Evolutionary conservation across 208 protist species (phyloP), one percentile per base, ranked within the genome.

Genomic region (Leptomonas seymouri): DNA sequence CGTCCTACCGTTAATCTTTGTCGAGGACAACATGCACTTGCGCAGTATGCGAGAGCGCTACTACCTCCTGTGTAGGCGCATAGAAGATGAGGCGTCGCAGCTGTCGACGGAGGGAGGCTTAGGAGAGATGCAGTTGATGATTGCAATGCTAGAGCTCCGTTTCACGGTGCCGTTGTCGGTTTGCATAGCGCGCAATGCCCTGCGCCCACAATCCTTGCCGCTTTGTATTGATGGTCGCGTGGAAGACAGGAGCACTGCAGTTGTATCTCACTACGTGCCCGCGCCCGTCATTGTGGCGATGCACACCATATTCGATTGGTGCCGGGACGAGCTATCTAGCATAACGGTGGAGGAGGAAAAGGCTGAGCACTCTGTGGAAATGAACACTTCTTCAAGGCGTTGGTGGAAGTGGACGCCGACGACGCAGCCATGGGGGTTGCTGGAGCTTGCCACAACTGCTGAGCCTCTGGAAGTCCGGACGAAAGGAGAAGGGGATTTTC

Each of bases 21-120:
- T 95, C 42, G 85, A 93, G n/a, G 90, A 95, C 64, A 92, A 89
- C 51, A 82, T 95, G 75, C 84, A 87, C 48, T 84, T 86, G 50
- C 69, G 75, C 57, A 93, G 87, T 50, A 95, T 95, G 90, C 82
- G 87, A 25, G 78, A 81, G 36, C 57, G 73, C 41, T 95, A 93
- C 75, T 91, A 86, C 74, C 74, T 74, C 14, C 59, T 95, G 36
- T 93, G 88, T 31, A 48, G 67, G 21, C 42, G 45, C 58, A 15
- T 67, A 0, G 71, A 77, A 42, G 31, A 36, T 0, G 42, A 63
- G 44, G 21, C n/a, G 46, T 23, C 18, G 27, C 15, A 28, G 16
- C 1, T 34, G 58, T 11, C 39, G 9, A 28, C 18, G 23, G n/a
- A 21, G 45, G 44, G 49, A 28, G 16, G 7, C 20, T 20, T 5